Percentiles rank a stretch among this genome's conserved stretches.
These are phyloP conservation scores for Camillea tinctor DNA, from an alignment of 2,329 filamentous ascomycete species.

Conservation along the genomic window DNA sequence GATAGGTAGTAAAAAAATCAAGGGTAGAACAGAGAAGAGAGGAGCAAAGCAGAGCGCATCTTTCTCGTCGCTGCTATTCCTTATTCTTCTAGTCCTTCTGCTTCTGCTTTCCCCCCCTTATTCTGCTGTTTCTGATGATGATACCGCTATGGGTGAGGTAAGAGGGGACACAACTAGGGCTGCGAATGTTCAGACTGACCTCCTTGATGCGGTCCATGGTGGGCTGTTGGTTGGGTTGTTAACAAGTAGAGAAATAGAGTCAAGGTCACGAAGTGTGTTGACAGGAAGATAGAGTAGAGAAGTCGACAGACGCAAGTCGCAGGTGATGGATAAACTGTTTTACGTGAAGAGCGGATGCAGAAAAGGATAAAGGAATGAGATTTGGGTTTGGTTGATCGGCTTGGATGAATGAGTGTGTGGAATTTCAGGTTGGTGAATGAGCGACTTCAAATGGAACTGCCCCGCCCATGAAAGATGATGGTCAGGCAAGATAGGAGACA, in stretches of 20 bases:
- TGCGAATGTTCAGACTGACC: slow-evolving; percentile 53
- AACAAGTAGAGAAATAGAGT: slow-evolving; percentile 13
- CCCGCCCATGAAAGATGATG: slow-evolving; percentile 21
- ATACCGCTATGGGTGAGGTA: slow-evolving; percentile 35
- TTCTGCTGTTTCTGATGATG: slow-evolving; percentile 8
- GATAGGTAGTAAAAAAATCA: background rate
- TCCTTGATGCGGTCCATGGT: slow-evolving; percentile 89
- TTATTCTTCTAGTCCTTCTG: too few species aligned
- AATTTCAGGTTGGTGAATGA: slow-evolving; percentile 32
- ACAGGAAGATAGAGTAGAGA: slow-evolving; percentile 29
- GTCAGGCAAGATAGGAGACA: background rate
- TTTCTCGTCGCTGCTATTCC: background rate
- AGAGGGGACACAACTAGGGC: slow-evolving; percentile 19
- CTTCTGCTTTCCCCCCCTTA: too few species aligned
- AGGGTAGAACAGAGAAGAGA: too few species aligned
- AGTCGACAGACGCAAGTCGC: slow-evolving; percentile 28
- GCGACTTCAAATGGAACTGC: slow-evolving; percentile 23
- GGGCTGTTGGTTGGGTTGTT: slow-evolving; percentile 21
- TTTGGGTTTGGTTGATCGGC: slow-evolving; percentile 25
- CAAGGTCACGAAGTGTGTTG: slow-evolving; percentile 13
- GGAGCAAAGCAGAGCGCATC: background rate
- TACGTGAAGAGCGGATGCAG: slow-evolving; percentile 18
- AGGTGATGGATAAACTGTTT: slow-evolving; percentile 11
- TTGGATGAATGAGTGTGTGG: slow-evolving; percentile 26
- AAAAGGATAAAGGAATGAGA: slow-evolving; percentile 27